Conservation (phyloP, 148 eudicot species). For the Fallopia convolvulus region DNA sequence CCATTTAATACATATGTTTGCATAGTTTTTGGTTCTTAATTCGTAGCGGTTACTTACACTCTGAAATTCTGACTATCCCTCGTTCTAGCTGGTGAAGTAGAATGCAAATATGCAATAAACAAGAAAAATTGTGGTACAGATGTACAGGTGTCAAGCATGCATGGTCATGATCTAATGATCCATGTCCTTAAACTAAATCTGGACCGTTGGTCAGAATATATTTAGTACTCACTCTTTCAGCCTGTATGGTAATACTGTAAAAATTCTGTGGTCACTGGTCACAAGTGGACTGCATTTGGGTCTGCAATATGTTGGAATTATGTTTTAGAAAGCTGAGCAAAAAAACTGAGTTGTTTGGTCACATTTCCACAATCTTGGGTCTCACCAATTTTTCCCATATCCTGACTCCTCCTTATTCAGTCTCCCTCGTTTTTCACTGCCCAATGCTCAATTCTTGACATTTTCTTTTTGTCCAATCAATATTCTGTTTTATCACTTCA, state of each 20-base stretch:
- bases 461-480: conserved; percentile 1
- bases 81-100: too few relatives aligned
- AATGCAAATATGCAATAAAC: too few relatives aligned
- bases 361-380: conserved; percentile 1
- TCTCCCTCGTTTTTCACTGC: background rate
- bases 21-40: too few relatives aligned
- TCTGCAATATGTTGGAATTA: background rate
- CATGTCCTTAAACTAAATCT: background rate
- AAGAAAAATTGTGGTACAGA: too few relatives aligned
- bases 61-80: too few relatives aligned
- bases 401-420: background rate
- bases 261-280: background rate
- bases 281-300: background rate
- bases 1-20: too few relatives aligned
- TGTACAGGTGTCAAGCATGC: background rate
- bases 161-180: background rate
- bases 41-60: too few relatives aligned
- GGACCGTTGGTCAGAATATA: background rate
- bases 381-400: background rate
- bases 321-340: background rate
- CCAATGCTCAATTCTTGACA: background rate
- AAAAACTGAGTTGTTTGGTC: background rate
- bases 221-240: background rate
- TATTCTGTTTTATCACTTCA: background rate
- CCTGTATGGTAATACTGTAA: background rate